Percentiles rank a stretch among this genome's conserved stretches.
Evolutionary conservation across 2,329 filamentous ascomycete genomes (phyloP).

Genomic region (Paracamarosporium sp.): DNA sequence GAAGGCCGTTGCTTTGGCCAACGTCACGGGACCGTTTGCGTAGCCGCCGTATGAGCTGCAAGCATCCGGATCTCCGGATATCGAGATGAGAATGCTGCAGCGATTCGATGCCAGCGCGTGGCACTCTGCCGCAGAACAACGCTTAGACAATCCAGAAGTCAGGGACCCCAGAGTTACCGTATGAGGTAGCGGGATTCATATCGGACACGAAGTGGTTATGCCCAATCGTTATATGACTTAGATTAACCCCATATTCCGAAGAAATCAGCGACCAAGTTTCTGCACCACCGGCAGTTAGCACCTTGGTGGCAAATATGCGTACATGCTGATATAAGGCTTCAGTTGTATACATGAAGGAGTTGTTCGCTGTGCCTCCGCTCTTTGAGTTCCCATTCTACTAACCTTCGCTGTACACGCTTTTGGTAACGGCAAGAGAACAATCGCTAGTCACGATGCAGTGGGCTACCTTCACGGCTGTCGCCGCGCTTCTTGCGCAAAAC

Average conservation of each 20-base stretch:
- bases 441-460: conserved; percentile 36
- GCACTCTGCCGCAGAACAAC: conserved; percentile 17
- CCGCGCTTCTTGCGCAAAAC: conserved; percentile 30
- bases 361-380: conserved; percentile 11
- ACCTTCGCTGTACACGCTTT: conserved; percentile 11
- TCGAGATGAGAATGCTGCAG: conserved; percentile 1
- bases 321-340: conserved; percentile 33
- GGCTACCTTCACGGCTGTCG: conserved; percentile 30
- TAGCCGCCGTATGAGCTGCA: conserved; percentile 7
- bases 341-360: conserved; percentile 23
- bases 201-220: conserved; percentile 21
- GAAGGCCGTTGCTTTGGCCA: neutral
- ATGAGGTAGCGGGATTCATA: conserved; percentile 24
- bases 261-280: conserved; percentile 28
- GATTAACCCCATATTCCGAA: conserved; percentile 37
- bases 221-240: conserved; percentile 36
- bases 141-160: conserved; percentile 21
- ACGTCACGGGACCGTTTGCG: conserved; percentile 8
- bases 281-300: conserved; percentile 34
- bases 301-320: conserved; percentile 20
- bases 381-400: conserved; percentile 5
- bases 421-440: conserved; percentile 13
- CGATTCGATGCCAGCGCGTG: conserved; percentile 18
- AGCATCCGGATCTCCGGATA: conserved; percentile 12
- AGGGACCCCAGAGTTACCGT: conserved; percentile 17